Conservation (phyloP, 768 basidiomycete genomes). For the Leucogyrophana mollusca region DNA sequence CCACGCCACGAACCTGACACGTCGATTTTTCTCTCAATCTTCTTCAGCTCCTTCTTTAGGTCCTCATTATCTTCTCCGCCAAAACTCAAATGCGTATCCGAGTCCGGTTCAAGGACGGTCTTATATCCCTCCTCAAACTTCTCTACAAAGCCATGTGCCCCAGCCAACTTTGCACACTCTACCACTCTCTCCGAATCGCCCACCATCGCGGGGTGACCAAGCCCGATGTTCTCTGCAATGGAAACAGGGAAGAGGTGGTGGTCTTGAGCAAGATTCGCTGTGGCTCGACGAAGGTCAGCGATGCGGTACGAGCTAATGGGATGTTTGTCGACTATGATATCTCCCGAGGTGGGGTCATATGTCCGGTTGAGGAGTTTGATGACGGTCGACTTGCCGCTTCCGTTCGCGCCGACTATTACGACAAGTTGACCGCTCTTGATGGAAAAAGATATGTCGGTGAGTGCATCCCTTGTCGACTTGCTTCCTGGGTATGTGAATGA, state of each 20-base stretch:
- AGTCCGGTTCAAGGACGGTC: conserved; percentile 31
- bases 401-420: conserved; percentile 59
- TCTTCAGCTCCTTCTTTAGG: conserved; percentile 4
- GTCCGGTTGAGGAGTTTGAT: conserved; percentile 23
- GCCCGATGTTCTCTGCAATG: conserved; percentile 33
- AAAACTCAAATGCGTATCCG: conserved; percentile 21
- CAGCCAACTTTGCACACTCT: conserved; percentile 26
- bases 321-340: conserved; percentile 33
- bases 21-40: conserved; percentile 7
- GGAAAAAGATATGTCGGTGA: conserved; percentile 36
- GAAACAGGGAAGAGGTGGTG: conserved; percentile 31
- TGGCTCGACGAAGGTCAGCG: conserved; percentile 30
- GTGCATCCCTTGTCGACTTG: conserved; percentile 31
- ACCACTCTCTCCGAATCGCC: conserved; percentile 9
- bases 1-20: conserved; percentile 7
- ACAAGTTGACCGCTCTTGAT: conserved; percentile 46
- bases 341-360: conserved; percentile 19
- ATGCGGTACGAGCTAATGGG: conserved; percentile 25
- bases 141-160: conserved; percentile 34
- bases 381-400: conserved; percentile 51
- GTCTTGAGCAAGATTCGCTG: conserved; percentile 37
- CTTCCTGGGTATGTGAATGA: background rate
- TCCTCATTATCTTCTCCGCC: background rate
- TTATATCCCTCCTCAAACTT: conserved; percentile 31
- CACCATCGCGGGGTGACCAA: conserved; percentile 21